phyloP scores from a whole-genome alignment of 805 yeast genomes.

The Suhomyces canberraensis region DNA sequence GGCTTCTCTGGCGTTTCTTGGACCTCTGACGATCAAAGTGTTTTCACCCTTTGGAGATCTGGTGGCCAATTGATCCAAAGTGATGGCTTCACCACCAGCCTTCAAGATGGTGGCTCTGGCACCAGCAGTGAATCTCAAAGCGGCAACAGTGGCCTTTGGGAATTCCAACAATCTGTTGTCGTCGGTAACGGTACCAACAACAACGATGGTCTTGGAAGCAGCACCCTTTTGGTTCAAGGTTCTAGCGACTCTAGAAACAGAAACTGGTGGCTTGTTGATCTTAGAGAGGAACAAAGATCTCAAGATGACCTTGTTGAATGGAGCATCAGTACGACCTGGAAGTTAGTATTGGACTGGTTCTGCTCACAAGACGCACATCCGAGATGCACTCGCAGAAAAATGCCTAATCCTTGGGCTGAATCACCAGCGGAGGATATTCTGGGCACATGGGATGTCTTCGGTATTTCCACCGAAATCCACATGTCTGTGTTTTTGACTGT shows the following conservation, averaged over 20 bases:
- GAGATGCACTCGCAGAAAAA: constrained; percentile 28
- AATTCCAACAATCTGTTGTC: constrained; percentile 90
- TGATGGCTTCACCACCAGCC: constrained; percentile 99
- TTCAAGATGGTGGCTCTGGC: constrained; percentile 96
- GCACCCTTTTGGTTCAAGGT: constrained; percentile 81
- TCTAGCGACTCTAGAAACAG: constrained; percentile 85
- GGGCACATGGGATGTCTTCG: constrained; percentile 5
- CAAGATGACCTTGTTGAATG: constrained; percentile 97
- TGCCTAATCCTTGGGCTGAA: constrained; percentile 6
- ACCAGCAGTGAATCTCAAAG: constrained; percentile 98
- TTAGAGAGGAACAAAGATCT: constrained; percentile 94
- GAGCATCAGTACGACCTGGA: constrained; percentile 95
- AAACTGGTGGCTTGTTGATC: constrained; percentile 99
- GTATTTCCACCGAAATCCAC: constrained; percentile 9
- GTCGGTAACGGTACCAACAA: constrained; percentile 99
- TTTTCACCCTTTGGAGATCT: constrained; percentile 99
- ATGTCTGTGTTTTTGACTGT: constrained; percentile 3
- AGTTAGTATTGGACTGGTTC: constrained; percentile 37
- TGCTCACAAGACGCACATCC: constrained; percentile 45
- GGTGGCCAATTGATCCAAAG: constrained; percentile 97
- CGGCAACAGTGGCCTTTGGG: constrained; percentile 98
- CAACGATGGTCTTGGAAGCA: constrained; percentile 88
- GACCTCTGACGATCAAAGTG: constrained; percentile 98
- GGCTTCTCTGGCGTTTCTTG: constrained; percentile 98
- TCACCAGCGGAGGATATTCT: constrained; percentile 12